phyloP scores from a whole-genome alignment of 129 eudicot species.

The Artemisia tridentata region DNA sequence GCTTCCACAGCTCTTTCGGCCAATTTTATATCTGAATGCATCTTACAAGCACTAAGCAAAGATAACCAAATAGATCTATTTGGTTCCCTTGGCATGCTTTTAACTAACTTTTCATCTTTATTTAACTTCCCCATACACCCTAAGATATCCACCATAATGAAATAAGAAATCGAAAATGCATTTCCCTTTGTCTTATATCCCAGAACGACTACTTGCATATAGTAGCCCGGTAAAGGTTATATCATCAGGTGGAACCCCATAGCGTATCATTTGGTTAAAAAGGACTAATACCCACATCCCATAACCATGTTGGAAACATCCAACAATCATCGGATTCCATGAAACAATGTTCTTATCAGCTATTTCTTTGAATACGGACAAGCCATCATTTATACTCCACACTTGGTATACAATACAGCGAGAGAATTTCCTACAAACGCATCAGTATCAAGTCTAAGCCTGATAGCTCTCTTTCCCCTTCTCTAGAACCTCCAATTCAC shows the following conservation, averaged over 20 bases:
- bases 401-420: constrained; percentile 52
- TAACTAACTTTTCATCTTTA: constrained; percentile 68
- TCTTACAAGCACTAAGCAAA: constrained; percentile 70
- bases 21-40: constrained; percentile 52
- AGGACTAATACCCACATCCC: constrained; percentile 54
- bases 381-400: constrained; percentile 61
- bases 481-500: constrained; percentile 50
- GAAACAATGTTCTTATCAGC: constrained; percentile 60
- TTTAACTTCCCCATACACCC: constrained; percentile 59
- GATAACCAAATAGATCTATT: constrained; percentile 57
- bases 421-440: constrained; percentile 80
- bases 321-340: constrained; percentile 84
- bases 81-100: constrained; percentile 64
- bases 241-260: constrained; percentile 51
- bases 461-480: constrained; percentile 52
- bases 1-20: constrained; percentile 61
- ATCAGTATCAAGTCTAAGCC: constrained; percentile 56
- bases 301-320: constrained; percentile 82
- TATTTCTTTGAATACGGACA: constrained; percentile 45
- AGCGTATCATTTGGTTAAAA: constrained; percentile 59
- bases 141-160: constrained; percentile 66
- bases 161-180: constrained; percentile 42
- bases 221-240: constrained; percentile 80
- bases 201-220: constrained; percentile 70
- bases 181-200: constrained; percentile 61